Evolutionary conservation across 352 stramenopile species (phyloP).

Genomic region (Phytophthora rubi): DNA sequence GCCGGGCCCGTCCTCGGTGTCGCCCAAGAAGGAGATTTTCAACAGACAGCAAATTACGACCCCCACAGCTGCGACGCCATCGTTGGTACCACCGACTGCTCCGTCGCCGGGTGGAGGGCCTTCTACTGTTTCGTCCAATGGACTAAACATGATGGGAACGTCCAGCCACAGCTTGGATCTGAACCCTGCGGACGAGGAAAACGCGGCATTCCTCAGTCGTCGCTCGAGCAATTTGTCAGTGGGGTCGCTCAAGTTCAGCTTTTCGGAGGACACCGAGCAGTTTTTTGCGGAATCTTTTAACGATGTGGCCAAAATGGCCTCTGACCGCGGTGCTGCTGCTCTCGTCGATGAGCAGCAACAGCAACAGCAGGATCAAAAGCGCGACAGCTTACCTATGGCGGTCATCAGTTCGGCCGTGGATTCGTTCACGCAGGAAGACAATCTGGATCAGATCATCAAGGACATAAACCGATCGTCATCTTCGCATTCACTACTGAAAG

Average conservation of each 20-base stretch:
- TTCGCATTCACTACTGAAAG: constrained; percentile 51
- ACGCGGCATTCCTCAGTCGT: constrained; percentile 38
- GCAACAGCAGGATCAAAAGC: constrained; percentile 48
- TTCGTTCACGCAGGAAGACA: constrained; percentile 78
- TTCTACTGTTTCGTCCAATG: constrained; percentile 15
- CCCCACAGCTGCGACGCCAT: constrained; percentile 30
- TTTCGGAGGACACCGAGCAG: constrained; percentile 70
- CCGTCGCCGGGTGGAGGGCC: constrained; percentile 37
- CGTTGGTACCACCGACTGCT: constrained; percentile 38
- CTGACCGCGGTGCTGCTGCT: constrained; percentile 26
- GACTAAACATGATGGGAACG: constrained; percentile 30
- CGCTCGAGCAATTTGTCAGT: constrained; percentile 73
- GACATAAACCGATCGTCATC: constrained; percentile 70
- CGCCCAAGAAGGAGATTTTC: constrained; percentile 53
- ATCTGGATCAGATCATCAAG: constrained; percentile 80
- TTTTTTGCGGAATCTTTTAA: constrained; percentile 68
- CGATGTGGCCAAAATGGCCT: constrained; percentile 53
- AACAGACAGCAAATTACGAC: constrained; percentile 42
- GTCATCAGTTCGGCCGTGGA: constrained; percentile 71
- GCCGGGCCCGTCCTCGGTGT: constrained; percentile 24
- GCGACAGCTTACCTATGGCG: constrained; percentile 73
- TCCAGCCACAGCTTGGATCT: constrained; percentile 42
- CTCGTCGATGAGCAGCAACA: constrained; percentile 28
- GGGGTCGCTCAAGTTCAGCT: constrained; percentile 76
- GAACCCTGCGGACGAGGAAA: constrained; percentile 47